Evolutionary conservation across 2,329 filamentous ascomycete species (phyloP).

Genomic region (Arthrinium puccinioides): DNA sequence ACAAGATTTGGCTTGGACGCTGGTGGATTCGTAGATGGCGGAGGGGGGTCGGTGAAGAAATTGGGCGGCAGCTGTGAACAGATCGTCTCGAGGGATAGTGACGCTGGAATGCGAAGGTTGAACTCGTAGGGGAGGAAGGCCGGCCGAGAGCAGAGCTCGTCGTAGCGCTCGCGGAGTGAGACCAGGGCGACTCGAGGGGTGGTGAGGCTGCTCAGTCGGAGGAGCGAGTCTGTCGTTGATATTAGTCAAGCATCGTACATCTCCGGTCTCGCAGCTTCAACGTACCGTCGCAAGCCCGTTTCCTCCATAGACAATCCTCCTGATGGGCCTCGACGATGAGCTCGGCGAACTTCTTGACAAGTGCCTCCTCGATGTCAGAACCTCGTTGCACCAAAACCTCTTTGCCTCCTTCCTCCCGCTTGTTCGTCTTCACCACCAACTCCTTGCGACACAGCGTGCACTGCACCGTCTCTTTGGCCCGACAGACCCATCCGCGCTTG

Average conservation of each 20-base stretch:
- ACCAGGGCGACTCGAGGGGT: conserved; percentile 53
- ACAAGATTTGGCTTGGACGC: conserved; percentile 43
- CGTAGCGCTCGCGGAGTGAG: conserved; percentile 56
- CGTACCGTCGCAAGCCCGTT: conserved; percentile 77
- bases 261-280: no score
- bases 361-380: conserved; percentile 58
- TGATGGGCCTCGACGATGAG: conserved; percentile 70
- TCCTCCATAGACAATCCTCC: conserved; percentile 79
- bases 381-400: conserved; percentile 46
- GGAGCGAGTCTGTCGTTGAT: conserved; percentile 40
- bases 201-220: conserved; percentile 56
- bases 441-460: conserved; percentile 83
- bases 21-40: conserved; percentile 19
- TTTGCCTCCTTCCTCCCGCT: conserved; percentile 48
- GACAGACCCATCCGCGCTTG: conserved; percentile 84
- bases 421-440: conserved; percentile 71
- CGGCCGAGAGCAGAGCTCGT: conserved; percentile 48
- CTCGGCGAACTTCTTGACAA: conserved; percentile 70
- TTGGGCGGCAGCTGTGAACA: conserved; percentile 42
- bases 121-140: conserved; percentile 54
- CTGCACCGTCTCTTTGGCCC: conserved; percentile 73
- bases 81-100: conserved; percentile 41
- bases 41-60: conserved; percentile 44
- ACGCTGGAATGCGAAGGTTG: conserved; percentile 50
- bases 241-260: no score